Evolutionary conservation across 139 green algal species (phyloP), one percentile per base, ranked within the genome.

Genomic region (Chlamydomonas incerta): DNA sequence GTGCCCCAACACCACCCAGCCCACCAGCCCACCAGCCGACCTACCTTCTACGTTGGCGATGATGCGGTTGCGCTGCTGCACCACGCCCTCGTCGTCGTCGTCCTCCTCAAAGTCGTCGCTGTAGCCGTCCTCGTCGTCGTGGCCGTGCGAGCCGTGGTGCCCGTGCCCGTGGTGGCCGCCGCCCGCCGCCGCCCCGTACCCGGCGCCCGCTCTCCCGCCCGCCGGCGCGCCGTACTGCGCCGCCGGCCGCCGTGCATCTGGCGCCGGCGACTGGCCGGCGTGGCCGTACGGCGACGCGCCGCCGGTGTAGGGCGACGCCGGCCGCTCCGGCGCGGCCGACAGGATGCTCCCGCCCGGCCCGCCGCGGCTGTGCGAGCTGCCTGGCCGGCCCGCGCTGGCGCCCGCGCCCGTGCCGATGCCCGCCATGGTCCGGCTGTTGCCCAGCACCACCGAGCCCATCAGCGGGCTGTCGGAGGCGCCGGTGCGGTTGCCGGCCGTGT

Each of bases 61-160:
- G 55, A 86, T 86, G 52, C 68, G 80, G 80, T 71, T 80, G 68
- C 80, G 80, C 69, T 86, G 68, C 68, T 79, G 80, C 80, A 58
- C 21, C 47, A 85, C 79, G 23, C 33, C 80, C 80, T 79, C 68
- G 21, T 79, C 80, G 2, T 85, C 80, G 35, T 80, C 67, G 20
- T 86, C 67, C 4, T 79, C 68, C 55, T 86, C 80, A 63, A 86
- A 86, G 35, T 86, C 80, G 28, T 86, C 80, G 52, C 52, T 72
- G 68, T 86, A 86, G 28, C 50, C 80, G 34, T 85, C 80, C 6
- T 85, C 80, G 26, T 83, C 76, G 23, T 83, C 46, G n/a, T 50
- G 41, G 0, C 72, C 29, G 46, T 50, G 41, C 41, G 41, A 50
- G 41, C 41, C 41, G 41, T 50, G 41, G 41, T 8, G 41, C 41